Percentiles rank a stretch among this genome's conserved stretches.
Evolutionary conservation across 2,329 filamentous ascomycete genomes (phyloP).

Genomic region (Exophiala oligosperma): DNA sequence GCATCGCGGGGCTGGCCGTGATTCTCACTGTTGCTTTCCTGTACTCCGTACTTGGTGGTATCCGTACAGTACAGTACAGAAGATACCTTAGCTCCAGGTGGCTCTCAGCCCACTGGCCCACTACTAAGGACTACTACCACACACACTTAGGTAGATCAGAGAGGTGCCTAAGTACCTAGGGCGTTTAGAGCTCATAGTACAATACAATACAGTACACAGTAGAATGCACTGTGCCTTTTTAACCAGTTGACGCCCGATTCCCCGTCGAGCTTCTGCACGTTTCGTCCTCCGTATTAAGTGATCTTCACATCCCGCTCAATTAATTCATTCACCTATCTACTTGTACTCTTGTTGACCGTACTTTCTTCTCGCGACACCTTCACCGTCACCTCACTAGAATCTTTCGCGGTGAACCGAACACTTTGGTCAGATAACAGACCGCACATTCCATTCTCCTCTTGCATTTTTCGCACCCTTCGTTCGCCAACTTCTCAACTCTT

Average conservation of each 20-base stretch:
- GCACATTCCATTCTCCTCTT: too few relatives aligned
- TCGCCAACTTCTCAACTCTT: background rate
- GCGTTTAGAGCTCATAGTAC: too few relatives aligned
- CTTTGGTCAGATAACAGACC: too few relatives aligned
- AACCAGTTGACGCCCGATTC: background rate
- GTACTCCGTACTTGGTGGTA: background rate
- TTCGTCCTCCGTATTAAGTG: background rate
- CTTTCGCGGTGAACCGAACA: background rate
- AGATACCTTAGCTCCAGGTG: too few relatives aligned
- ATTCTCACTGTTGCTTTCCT: background rate
- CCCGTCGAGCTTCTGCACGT: background rate
- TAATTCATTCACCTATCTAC: background rate
- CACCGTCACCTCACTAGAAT: background rate
- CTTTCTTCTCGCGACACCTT: conserved; percentile 1
- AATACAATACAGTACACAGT: too few relatives aligned
- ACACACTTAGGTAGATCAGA: too few relatives aligned
- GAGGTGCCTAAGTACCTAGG: too few relatives aligned
- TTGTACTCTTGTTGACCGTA: conserved; percentile 7
- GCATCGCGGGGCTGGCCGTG: background rate
- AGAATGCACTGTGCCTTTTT: background rate
- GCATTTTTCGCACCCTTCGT: background rate
- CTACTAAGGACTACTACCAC: too few relatives aligned
- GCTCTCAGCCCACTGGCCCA: too few relatives aligned
- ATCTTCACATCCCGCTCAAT: background rate
- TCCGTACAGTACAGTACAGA: too few relatives aligned